Evolutionary conservation across 768 basidiomycete species (phyloP).

Genomic region (Chalciporus piperatus): DNA sequence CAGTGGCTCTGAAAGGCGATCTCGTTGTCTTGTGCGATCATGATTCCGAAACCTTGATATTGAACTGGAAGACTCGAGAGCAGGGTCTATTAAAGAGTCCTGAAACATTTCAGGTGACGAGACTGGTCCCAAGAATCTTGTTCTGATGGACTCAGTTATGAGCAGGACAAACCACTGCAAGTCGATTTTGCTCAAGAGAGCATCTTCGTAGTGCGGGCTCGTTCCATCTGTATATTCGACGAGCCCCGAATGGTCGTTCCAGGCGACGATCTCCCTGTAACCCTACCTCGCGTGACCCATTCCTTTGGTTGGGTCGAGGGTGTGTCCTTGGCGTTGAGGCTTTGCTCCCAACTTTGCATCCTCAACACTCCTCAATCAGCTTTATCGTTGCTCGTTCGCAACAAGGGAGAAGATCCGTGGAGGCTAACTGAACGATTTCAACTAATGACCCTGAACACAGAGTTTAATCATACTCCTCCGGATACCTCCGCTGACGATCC

Average conservation of each 20-base stretch:
- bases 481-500: conserved; percentile 3
- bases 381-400: conserved; percentile 53
- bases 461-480: conserved; percentile 9
- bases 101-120: conserved; percentile 31
- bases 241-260: conserved; percentile 38
- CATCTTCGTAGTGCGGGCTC: conserved; percentile 58
- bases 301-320: conserved; percentile 72
- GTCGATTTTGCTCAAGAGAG: conserved; percentile 45
- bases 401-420: conserved; percentile 64
- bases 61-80: conserved; percentile 50
- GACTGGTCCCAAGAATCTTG: background rate
- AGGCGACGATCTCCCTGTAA: conserved; percentile 10
- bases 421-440: conserved; percentile 46
- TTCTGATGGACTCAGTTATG: conserved; percentile 8
- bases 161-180: conserved; percentile 51
- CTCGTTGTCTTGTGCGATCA: conserved; percentile 56
- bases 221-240: conserved; percentile 55
- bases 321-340: conserved; percentile 37
- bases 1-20: conserved; percentile 49
- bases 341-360: background rate
- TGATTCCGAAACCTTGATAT: conserved; percentile 46
- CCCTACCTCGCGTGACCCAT: conserved; percentile 37
- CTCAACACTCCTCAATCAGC: conserved; percentile 7
- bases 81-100: conserved; percentile 46
- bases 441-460: conserved; percentile 46